These are phyloP conservation scores for Hirsutella rhossiliensis DNA, from an alignment of 2,329 filamentous ascomycete species.

Conservation along the genomic window DNA sequence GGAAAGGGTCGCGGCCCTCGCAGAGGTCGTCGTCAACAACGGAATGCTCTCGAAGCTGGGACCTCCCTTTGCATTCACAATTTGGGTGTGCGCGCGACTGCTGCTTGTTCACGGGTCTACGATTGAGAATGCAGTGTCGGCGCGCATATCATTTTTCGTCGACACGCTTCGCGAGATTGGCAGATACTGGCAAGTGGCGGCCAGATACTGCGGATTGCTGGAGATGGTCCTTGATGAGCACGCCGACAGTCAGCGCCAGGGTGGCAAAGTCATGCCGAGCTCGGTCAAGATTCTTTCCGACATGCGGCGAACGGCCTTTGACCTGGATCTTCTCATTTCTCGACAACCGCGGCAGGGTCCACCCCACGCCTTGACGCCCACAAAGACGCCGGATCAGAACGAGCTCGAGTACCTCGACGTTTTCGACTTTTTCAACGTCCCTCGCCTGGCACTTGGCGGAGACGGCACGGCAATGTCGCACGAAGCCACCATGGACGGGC, in stretches of 20 bases:
- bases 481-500: conserved; percentile 15
- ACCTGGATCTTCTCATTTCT: conserved; percentile 81
- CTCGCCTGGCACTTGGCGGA: conserved; percentile 47
- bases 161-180: conserved; percentile 73
- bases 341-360: conserved; percentile 50
- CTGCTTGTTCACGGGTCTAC: conserved; percentile 84
- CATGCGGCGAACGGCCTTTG: conserved; percentile 83
- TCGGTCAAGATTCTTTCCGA: conserved; percentile 81
- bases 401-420: conserved; percentile 86
- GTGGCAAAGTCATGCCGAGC: conserved; percentile 64
- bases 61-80: conserved; percentile 80
- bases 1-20: conserved; percentile 67
- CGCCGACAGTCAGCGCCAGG: conserved; percentile 61
- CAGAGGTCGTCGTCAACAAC: conserved; percentile 65
- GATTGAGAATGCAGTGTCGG: conserved; percentile 70
- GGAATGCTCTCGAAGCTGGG: conserved; percentile 69
- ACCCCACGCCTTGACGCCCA: conserved; percentile 40
- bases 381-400: conserved; percentile 61
- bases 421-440: conserved; percentile 91
- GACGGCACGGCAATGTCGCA: conserved; percentile 16
- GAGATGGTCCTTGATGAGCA: conserved; percentile 80
- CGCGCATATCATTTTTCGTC: conserved; percentile 71
- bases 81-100: conserved; percentile 84
- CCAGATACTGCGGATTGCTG: conserved; percentile 67
- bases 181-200: conserved; percentile 73